These are phyloP conservation scores for Malus sylvestris DNA, from an alignment of 306 rosid genomes.

Conservation along the genomic window DNA sequence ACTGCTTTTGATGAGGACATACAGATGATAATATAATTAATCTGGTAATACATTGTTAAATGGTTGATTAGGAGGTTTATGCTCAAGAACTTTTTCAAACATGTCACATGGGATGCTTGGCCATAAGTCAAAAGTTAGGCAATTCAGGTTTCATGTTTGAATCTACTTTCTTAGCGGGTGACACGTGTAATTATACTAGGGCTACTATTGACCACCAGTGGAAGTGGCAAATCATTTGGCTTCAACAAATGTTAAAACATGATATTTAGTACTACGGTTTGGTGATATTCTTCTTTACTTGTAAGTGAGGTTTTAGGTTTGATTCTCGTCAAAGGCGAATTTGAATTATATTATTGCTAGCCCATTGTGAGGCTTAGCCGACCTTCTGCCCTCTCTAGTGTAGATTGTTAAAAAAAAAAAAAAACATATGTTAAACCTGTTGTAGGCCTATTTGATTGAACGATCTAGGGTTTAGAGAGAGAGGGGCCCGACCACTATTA, in stretches of 20 bases:
- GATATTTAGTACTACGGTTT: accelerated
- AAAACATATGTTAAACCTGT: too few species aligned
- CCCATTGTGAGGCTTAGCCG: too few species aligned
- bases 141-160: not conserved
- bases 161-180: not conserved
- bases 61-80: not conserved
- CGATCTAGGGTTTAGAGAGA: too few species aligned
- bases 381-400: too few species aligned
- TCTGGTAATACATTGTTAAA: not conserved
- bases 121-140: not conserved
- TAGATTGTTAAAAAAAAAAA: too few species aligned
- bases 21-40: not conserved
- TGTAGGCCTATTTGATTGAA: too few species aligned
- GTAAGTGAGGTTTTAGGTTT: too few species aligned
- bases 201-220: not conserved
- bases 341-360: too few species aligned
- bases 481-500: too few species aligned
- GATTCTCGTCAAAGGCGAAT: too few species aligned
- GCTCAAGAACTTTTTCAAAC: not conserved
- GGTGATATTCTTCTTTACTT: accelerated
- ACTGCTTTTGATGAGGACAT: not conserved
- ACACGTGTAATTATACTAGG: not conserved
- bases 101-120: constrained; percentile 24
- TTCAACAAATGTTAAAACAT: too few species aligned
- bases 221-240: not conserved